Percentiles rank a stretch among this genome's conserved stretches.
phyloP scores from a whole-genome alignment of 805 yeast genomes.

The Cyberlindnera mrakii region DNA sequence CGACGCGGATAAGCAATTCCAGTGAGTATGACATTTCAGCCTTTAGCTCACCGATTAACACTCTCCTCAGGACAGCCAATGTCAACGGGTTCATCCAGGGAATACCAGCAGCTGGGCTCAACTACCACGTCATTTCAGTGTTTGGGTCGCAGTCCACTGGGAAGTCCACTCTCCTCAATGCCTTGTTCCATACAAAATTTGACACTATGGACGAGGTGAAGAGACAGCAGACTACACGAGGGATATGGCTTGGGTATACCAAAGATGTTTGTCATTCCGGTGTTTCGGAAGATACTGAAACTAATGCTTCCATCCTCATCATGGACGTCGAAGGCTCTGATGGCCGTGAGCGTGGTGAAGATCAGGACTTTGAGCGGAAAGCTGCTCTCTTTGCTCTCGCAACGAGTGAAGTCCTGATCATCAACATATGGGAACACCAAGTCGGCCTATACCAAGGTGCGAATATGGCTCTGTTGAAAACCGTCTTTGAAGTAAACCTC shows the following conservation, averaged over 20 bases:
- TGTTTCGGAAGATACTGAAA: slow-evolving; percentile 1
- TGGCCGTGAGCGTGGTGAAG: slow-evolving; percentile 97
- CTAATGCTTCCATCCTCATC: slow-evolving; percentile 49
- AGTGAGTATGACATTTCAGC: slow-evolving; percentile 14
- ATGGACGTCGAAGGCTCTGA: slow-evolving; percentile 99
- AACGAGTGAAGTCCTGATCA: slow-evolving; percentile 83
- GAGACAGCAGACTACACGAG: slow-evolving; percentile 88
- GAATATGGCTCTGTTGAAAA: slow-evolving; percentile 89
- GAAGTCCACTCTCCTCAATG: slow-evolving; percentile 85
- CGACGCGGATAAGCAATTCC: slow-evolving; percentile 45
- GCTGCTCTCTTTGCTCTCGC: slow-evolving; percentile 93
- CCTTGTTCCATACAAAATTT: slow-evolving; percentile 77
- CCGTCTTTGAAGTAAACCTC: slow-evolving; percentile 93
- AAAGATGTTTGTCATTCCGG: slow-evolving; percentile 18
- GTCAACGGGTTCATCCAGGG: slow-evolving; percentile 25
- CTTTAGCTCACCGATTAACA: not conserved
- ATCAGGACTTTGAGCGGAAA: slow-evolving; percentile 95
- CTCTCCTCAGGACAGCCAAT: not conserved
- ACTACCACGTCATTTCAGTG: slow-evolving; percentile 88
- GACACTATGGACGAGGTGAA: slow-evolving; percentile 87
- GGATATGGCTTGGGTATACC: slow-evolving; percentile 65
- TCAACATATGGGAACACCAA: slow-evolving; percentile 96
- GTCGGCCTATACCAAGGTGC: slow-evolving; percentile 97
- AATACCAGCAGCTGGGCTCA: slow-evolving; percentile 39
- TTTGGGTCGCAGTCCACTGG: slow-evolving; percentile 98